Evolutionary conservation across 306 rosid species (phyloP), one percentile per base, ranked within the genome.

Genomic region (Cicer pinnatifidum): DNA sequence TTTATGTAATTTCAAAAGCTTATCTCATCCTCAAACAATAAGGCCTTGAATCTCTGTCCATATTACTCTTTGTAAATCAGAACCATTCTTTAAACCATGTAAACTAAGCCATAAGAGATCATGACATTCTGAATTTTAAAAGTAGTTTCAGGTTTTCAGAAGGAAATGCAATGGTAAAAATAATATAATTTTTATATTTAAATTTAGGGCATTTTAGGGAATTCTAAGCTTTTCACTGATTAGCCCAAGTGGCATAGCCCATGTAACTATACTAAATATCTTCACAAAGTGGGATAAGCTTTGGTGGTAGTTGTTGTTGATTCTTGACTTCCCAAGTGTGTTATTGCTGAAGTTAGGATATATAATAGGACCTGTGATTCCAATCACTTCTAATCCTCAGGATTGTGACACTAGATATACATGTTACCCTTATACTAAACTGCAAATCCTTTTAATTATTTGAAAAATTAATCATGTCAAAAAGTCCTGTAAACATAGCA

Each of bases 1-100:
- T 45, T 43, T 72, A 53, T 61, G 7, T 6, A 80, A 57, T 46
- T 61, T 70, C 79, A 60, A 46, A 74, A 82, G 65, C 74, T 59
- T 73, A 64, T 6, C 20, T 48, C 44, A 59, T 23, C 53, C 46
- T 54, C 38, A 40, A 51, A 75, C 33, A 28, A 46, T 53, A 68
- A 63, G 75, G 72, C 46, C 66, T 65, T 50, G 72, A 52, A 9
- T 20, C 9, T 19, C 17, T 7, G 20, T 47, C 12, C 70, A 13
- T 76, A 15, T 51, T 39, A 56, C 37, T 52, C 41, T 58, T 57
- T 28, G 73, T 71, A 57, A 23, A 72, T 72, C 77, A 47, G 16
- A 50, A 71, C 2, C 44, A 75, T 13, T 67, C 69, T 63, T 69
- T 7, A 82, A 80, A 77, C 47, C 12, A 62, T 72, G 39, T 28